Percentiles rank a stretch among this genome's conserved stretches.
These are phyloP conservation scores for Aureobasidium sp. DNA, from an alignment of 2,329 filamentous ascomycete genomes.

Conservation along the genomic window DNA sequence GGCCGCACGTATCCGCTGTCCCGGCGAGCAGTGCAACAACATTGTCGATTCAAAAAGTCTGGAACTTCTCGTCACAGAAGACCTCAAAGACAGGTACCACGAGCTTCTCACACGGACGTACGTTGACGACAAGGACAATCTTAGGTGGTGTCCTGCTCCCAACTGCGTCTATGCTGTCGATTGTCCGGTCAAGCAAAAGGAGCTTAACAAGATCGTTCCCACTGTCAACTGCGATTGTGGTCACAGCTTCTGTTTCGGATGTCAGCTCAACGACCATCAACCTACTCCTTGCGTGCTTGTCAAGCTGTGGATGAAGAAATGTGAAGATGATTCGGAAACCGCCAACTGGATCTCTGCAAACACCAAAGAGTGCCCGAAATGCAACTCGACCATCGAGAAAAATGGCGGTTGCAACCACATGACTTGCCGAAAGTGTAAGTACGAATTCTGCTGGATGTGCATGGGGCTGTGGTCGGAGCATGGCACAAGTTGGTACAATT, in stretches of 20 bases:
- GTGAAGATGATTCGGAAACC: slow-evolving; percentile 94
- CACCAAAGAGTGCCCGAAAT: slow-evolving; percentile 95
- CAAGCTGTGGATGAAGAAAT: slow-evolving; percentile 96
- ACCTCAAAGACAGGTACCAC: slow-evolving; percentile 62
- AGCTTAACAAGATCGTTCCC: slow-evolving; percentile 75
- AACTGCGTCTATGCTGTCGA: slow-evolving; percentile 92
- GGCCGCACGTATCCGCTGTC: slow-evolving; percentile 88
- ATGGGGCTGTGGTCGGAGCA: slow-evolving; percentile 99
- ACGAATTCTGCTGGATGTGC: slow-evolving; percentile 99
- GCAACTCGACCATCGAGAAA: slow-evolving; percentile 96
- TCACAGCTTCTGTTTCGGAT: slow-evolving; percentile 91
- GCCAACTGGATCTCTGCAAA: slow-evolving; percentile 99
- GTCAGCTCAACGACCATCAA: slow-evolving; percentile 80
- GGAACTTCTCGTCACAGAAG: slow-evolving; percentile 59
- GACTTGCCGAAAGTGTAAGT: slow-evolving; percentile 91
- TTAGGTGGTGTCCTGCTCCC: slow-evolving; percentile 98
- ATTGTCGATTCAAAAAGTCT: slow-evolving; percentile 88
- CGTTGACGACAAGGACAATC: slow-evolving; percentile 89
- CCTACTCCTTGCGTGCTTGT: slow-evolving; percentile 86
- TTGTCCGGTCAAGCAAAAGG: slow-evolving; percentile 79
- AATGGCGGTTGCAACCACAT: slow-evolving; percentile 98
- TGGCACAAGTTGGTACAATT: slow-evolving; percentile 99
- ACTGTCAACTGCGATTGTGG: slow-evolving; percentile 81
- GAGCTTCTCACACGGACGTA: slow-evolving; percentile 86
- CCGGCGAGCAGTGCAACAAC: slow-evolving; percentile 74